A percentile compares a stretch with the other conserved stretches of the same genome.
These are phyloP conservation scores for Ogataea glucozyma DNA, from an alignment of 805 yeast genomes.

Conservation along the genomic window DNA sequence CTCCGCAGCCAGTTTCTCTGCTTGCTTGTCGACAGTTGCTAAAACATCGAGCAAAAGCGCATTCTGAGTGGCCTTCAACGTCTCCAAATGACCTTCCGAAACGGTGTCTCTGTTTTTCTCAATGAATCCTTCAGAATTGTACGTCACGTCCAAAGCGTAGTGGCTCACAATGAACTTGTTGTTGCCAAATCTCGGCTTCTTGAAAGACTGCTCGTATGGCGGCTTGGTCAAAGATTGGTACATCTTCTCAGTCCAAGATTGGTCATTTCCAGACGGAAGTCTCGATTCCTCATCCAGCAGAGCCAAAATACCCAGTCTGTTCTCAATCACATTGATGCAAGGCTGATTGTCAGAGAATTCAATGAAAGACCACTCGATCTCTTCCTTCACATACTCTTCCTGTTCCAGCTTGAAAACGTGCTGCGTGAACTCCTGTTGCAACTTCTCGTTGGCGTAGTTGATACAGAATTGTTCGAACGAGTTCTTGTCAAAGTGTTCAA, in stretches of 20 bases:
- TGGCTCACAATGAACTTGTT: constrained; percentile 87
- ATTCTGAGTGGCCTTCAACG: constrained; percentile 68
- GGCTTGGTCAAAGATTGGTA: constrained; percentile 80
- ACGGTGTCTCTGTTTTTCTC: constrained; percentile 98
- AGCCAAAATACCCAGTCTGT: constrained; percentile 81
- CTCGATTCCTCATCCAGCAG: constrained; percentile 94
- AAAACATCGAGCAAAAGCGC: constrained; percentile 65
- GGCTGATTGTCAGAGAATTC: constrained; percentile 97
- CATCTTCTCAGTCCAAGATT: constrained; percentile 88
- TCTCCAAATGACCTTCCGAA: constrained; percentile 91
- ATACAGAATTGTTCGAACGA: constrained; percentile 98
- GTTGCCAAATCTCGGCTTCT: constrained; percentile 93
- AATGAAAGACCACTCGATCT: constrained; percentile 94
- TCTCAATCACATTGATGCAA: constrained; percentile 89
- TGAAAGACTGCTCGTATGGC: constrained; percentile 74
- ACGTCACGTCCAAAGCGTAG: constrained; percentile 91
- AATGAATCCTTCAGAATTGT: constrained; percentile 91
- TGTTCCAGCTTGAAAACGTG: constrained; percentile 97
- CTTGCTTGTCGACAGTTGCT: constrained; percentile 59
- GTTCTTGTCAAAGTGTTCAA: constrained; percentile 91
- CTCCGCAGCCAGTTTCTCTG: constrained; percentile 43
- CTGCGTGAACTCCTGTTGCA: constrained; percentile 96
- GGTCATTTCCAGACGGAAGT: constrained; percentile 90
- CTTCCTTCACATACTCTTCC: constrained; percentile 89
- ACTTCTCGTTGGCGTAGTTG: constrained; percentile 93